Base-by-base conservation (phyloP, 495 filamentous ascomycete genomes). In the Aspergillus leporis region DNA sequence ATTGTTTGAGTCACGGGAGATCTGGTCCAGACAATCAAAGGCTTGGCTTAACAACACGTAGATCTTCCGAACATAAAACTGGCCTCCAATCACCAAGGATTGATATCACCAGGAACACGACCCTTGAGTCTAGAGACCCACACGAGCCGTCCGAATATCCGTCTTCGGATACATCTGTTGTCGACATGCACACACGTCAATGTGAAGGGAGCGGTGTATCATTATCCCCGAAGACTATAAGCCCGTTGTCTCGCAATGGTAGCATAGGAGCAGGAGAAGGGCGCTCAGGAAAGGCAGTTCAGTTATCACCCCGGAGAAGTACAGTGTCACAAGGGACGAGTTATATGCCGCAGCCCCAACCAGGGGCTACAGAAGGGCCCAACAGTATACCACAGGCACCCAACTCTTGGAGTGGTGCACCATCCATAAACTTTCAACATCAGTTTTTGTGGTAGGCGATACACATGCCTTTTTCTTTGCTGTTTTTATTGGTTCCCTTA, bases 361-460 rank as follows among this genome's bases (percentile, higher is more conserved):
- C 16, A 5, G 43, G 48, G 21, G 40, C 25, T 46, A 36, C 19
- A 25, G 49, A 52, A 8, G 18, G 16, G 16, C 40, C n/a, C 8
- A 23, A 8, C 19, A 51, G 31, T 36, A 41, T 12, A 4, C 56
- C 54, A 12, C 64, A 60, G 22, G 47, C 54, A 25, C 47, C 58
- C 32, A 74, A 64, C 51, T 52, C 56, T 5, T 76, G 73, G 74
- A 64, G 66, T 41, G 75, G 62, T 41, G 73, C 72, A 10, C 73
- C 75, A 3, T 67, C 72, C 1, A 58, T 64, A 22, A 66, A 66
- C 19, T 78, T 78, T 55, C 72, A 78, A 56, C 61, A 66, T 14
- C 65, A 67, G 22, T 78, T 76, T 61, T 64, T 75, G 13, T 78
- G 75, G 73, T 78, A 62, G 50, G 8, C 4, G 19, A 30, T 55